Evolutionary conservation across 805 yeast species (phyloP).

Genomic region (Zygoascus tannicola): DNA sequence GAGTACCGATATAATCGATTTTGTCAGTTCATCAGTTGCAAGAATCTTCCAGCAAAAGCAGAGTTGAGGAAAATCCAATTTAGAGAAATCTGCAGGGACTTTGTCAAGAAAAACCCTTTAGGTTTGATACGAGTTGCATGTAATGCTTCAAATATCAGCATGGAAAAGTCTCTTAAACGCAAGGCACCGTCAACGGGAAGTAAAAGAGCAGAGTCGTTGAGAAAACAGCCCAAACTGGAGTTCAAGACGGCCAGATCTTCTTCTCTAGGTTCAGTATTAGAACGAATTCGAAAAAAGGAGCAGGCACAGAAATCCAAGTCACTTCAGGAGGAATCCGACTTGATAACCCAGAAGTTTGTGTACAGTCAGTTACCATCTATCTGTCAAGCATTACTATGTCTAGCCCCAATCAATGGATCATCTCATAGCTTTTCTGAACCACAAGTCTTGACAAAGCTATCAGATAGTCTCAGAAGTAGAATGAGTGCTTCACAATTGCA

Average conservation of each 20-base stretch:
- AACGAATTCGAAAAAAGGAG: constrained; percentile 26
- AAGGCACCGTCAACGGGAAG: too few relatives aligned
- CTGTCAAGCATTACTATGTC: constrained; percentile 15
- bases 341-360: constrained; percentile 15
- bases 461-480: constrained; percentile 13
- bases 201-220: constrained; percentile 6
- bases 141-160: too few relatives aligned
- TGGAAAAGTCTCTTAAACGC: too few relatives aligned
- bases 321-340: constrained; percentile 1
- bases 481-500: constrained; percentile 20
- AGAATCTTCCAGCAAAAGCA: constrained; percentile 6
- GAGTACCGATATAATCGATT: constrained; percentile 1
- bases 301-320: constrained; percentile 9
- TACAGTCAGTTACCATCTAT: constrained; percentile 20
- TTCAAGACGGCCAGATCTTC: constrained; percentile 5
- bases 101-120: constrained; percentile 2
- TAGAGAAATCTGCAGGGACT: constrained; percentile 2
- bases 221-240: constrained; percentile 7
- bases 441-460: constrained; percentile 17
- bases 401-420: constrained; percentile 7
- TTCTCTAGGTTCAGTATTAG: constrained; percentile 18
- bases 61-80: constrained; percentile 4
- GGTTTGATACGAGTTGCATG: neutral
- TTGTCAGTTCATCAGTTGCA: constrained; percentile 1
- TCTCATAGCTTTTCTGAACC: constrained; percentile 10